Evolutionary conservation across 805 yeast genomes (phyloP), one percentile per base, ranked within the genome.

Genomic region (Candida nanaspora): DNA sequence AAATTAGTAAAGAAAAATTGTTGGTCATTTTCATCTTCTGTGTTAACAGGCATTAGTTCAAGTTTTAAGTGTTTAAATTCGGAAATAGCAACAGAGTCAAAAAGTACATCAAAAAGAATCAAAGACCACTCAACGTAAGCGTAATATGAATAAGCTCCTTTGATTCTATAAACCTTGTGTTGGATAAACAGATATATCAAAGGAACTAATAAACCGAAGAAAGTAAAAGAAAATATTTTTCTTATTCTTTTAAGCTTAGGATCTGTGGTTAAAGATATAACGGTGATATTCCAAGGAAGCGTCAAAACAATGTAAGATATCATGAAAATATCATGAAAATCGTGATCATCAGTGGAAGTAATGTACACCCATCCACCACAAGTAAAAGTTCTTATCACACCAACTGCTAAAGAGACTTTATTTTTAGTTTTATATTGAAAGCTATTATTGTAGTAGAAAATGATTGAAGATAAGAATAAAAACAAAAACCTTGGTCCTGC

Each of bases 341-440:
- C 96, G 52, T 91, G 98, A 59, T 93, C 96, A 61, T 93, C 98
- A 1, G 97, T 87, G 6, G 96, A 85, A 2, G 98, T 93, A 47
- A 93, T 84, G 57, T 93, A 93, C 7, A 94, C 95, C 97, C 98
- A 93, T 11, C 98, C 98, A 56, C 98, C 98, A 56, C 98, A 93
- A 2, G 96, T 82, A 41, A 93, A 74, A 0, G 98, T 93, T 62
- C 98, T 78, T n/a, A 85, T 40, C 2, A 85, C 44, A n/a, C 98
- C 98, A 4, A 77, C 55, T 2, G 74, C 36, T n/a, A 80, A 45
- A 33, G 72, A 72, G 46, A 69, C 46, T 48, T 62, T 56, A 11
- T 76, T 66, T 40, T 65, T 44, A 43, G 59, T 48, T 31, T 16
- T 16, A 4, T 18, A 4, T 31, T 31, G 34, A n/a, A 18, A 31